phyloP scores from a whole-genome alignment of 306 rosid species.

The Lithocarpus polystachyus region DNA sequence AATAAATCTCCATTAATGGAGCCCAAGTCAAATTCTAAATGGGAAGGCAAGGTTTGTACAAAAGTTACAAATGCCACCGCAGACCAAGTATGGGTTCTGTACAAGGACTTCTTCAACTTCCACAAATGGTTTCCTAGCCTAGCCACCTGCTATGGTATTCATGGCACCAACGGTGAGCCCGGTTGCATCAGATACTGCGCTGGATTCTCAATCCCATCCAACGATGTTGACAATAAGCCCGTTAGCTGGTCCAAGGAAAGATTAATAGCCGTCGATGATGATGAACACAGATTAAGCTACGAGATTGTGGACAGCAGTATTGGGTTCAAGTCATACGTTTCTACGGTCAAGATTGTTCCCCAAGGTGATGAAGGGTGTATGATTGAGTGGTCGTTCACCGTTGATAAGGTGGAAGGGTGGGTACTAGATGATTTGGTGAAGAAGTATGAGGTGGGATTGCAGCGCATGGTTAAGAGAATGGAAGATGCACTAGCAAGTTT shows the following conservation, averaged over 20 bases:
- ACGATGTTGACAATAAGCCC: neutral
- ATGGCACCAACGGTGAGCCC: conserved; percentile 48
- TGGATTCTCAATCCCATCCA: conserved; percentile 47
- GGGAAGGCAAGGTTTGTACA: conserved; percentile 44
- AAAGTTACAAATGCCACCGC: conserved; percentile 14
- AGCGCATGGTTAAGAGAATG: conserved; percentile 41
- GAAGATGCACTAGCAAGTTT: conserved; percentile 1
- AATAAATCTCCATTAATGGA: conserved; percentile 14
- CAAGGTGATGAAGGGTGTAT: conserved; percentile 16
- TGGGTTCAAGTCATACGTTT: conserved; percentile 44
- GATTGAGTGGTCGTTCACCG: conserved; percentile 50
- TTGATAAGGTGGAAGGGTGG: conserved; percentile 44
- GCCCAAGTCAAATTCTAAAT: conserved; percentile 5
- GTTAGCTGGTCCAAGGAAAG: conserved; percentile 64
- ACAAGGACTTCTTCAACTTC: conserved; percentile 63
- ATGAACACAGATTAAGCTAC: conserved; percentile 26
- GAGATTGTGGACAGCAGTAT: conserved; percentile 55
- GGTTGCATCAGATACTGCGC: conserved; percentile 61
- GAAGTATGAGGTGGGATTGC: conserved; percentile 34
- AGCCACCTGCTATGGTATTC: conserved; percentile 44
- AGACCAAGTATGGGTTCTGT: conserved; percentile 45
- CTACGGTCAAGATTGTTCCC: conserved; percentile 31
- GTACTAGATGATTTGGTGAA: conserved; percentile 28
- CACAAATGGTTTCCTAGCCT: conserved; percentile 51
- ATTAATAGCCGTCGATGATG: conserved; percentile 40